These are phyloP conservation scores for Rubroshorea leprosula DNA, from an alignment of 345 rosid species.

Conservation along the genomic window DNA sequence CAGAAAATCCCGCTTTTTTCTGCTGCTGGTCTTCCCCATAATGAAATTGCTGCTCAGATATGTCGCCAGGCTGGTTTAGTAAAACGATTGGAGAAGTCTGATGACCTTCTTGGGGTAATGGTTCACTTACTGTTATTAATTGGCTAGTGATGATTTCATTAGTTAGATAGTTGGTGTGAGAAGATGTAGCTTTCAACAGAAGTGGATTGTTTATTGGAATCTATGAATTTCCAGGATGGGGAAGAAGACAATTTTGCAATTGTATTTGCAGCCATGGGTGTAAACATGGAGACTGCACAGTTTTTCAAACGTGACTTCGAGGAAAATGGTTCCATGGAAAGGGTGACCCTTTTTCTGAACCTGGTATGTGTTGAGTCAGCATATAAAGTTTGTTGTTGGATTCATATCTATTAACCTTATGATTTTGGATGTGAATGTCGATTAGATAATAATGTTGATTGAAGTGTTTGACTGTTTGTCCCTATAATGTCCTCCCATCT, in stretches of 20 bases:
- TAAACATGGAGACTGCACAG: slow-evolving; percentile 98
- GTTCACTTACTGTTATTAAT: background rate
- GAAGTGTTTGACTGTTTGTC: too few species aligned
- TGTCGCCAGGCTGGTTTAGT: slow-evolving; percentile 99
- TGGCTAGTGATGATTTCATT: background rate
- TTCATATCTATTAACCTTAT: background rate
- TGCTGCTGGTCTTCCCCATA: slow-evolving; percentile 99
- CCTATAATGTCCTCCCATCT: background rate
- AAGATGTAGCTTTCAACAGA: background rate
- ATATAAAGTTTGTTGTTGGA: background rate
- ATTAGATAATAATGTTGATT: background rate
- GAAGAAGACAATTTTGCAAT: slow-evolving; percentile 96
- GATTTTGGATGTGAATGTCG: background rate
- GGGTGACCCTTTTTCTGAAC: slow-evolving; percentile 90
- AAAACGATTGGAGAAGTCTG: slow-evolving; percentile 83
- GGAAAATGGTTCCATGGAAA: slow-evolving; percentile 97
- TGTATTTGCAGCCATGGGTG: slow-evolving; percentile 99
- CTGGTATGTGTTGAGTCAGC: slow-evolving; percentile 39
- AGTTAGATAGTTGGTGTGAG: background rate
- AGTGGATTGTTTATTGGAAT: background rate
- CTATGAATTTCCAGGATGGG: slow-evolving; percentile 45
- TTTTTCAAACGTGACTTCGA: slow-evolving; percentile 98
- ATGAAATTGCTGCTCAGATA: slow-evolving; percentile 97
- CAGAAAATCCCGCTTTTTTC: slow-evolving; percentile 97
- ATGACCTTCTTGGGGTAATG: slow-evolving; percentile 65